Evolutionary conservation across 2,329 filamentous ascomycete species (phyloP).

Genomic region (Fusarium multiceps): DNA sequence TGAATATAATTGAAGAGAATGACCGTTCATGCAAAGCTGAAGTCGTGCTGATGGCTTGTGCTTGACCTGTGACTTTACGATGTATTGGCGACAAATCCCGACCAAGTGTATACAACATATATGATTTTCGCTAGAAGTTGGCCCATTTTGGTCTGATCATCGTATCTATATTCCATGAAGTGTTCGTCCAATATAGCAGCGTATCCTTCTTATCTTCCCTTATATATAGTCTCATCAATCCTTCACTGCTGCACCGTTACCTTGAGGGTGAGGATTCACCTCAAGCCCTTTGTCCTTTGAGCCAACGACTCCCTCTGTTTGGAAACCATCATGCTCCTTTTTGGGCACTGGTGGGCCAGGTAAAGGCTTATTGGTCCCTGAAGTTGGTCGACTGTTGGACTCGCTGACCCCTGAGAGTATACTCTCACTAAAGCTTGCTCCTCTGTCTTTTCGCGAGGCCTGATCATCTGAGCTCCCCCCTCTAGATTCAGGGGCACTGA

Average conservation of each 20-base stretch:
- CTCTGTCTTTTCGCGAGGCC: constrained; percentile 50
- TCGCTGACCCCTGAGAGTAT: constrained; percentile 56
- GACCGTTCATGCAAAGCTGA: constrained; percentile 6
- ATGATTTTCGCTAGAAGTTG: constrained; percentile 4
- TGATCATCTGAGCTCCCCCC: constrained; percentile 47
- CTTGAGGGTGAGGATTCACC: constrained; percentile 10
- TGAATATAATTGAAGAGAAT: constrained; percentile 4
- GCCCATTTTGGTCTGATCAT: constrained; percentile 5
- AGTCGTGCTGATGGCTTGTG: neutral
- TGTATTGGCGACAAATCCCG: constrained; percentile 10
- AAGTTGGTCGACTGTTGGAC: constrained; percentile 40
- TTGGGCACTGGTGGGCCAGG: constrained; percentile 21
- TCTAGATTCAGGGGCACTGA: constrained; percentile 48
- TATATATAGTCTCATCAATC: constrained; percentile 18
- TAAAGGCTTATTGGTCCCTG: constrained; percentile 27
- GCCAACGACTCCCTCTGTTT: constrained; percentile 43
- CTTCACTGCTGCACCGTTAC: constrained; percentile 11
- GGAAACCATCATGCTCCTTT: constrained; percentile 45
- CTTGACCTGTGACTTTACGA: neutral
- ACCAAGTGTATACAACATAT: neutral
- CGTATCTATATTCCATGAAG: constrained; percentile 24
- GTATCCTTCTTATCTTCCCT: neutral
- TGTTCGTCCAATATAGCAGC: neutral
- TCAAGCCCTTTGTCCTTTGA: constrained; percentile 36
- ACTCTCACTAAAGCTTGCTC: constrained; percentile 59